phyloP scores from a whole-genome alignment of 202 grass and related monocot species.

The Thinopyrum obtusiflorum region DNA sequence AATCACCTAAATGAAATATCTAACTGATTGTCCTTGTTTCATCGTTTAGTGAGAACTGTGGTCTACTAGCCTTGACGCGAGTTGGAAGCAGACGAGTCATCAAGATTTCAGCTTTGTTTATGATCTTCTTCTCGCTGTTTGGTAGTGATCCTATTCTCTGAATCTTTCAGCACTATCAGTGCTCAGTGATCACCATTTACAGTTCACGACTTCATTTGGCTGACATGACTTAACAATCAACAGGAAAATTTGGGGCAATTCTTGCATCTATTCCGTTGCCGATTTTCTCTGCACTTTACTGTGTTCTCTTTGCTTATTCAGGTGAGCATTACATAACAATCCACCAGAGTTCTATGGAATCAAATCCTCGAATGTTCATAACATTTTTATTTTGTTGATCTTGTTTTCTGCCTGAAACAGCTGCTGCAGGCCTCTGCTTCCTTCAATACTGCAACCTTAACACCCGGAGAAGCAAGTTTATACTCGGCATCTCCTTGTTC shows the following conservation, averaged over 20 bases:
- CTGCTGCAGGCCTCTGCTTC: slow-evolving; percentile 71
- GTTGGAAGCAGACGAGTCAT: slow-evolving; percentile 88
- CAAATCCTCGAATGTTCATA: background rate
- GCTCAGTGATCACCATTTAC: background rate
- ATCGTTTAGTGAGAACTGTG: slow-evolving; percentile 77
- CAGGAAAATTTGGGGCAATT: slow-evolving; percentile 94
- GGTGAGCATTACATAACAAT: slow-evolving; percentile 34
- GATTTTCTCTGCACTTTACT: slow-evolving; percentile 78
- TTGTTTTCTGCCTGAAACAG: slow-evolving; percentile 45
- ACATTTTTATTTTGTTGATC: background rate
- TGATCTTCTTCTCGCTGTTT: slow-evolving; percentile 96
- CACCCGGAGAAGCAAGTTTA: slow-evolving; percentile 82
- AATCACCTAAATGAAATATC: background rate
- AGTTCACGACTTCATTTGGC: background rate
- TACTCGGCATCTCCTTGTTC: slow-evolving; percentile 73
- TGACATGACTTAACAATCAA: slow-evolving; percentile 26
- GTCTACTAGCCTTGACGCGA: slow-evolving; percentile 72
- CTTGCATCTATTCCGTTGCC: slow-evolving; percentile 90
- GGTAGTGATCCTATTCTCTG: slow-evolving; percentile 37
- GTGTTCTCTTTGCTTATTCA: slow-evolving; percentile 85
- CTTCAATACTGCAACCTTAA: slow-evolving; percentile 98
- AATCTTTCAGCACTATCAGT: slow-evolving; percentile 3
- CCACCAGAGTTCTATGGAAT: background rate
- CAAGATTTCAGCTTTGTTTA: slow-evolving; percentile 76
- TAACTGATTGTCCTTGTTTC: background rate